A percentile compares a stretch with the other conserved stretches of the same genome.
These are phyloP conservation scores for Senna tora DNA, from an alignment of 306 rosid genomes.

Conservation along the genomic window DNA sequence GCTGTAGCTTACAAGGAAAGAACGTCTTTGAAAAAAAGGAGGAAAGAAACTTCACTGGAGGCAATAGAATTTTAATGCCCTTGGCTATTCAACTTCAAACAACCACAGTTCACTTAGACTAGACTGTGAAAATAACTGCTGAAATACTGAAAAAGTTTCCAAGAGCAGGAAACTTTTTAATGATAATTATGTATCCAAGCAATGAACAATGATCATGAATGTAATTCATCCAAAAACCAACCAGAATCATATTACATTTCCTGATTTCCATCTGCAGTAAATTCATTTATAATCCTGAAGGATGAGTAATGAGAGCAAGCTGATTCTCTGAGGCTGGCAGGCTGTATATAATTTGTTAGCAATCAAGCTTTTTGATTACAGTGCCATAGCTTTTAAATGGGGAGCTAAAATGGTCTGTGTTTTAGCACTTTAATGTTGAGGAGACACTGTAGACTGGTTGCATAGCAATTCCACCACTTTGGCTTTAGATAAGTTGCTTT, in stretches of 20 bases:
- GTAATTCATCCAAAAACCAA: slow-evolving; percentile 27
- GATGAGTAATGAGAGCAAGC: background rate
- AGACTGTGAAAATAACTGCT: background rate
- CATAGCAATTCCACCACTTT: background rate
- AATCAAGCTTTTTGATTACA: slow-evolving; percentile 29
- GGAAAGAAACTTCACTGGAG: slow-evolving; percentile 10
- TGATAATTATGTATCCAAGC: background rate
- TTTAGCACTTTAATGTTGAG: background rate
- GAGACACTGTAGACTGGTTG: background rate
- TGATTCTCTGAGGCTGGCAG: slow-evolving; percentile 9
- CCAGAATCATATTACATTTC: slow-evolving; percentile 1
- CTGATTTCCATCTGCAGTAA: slow-evolving; percentile 8
- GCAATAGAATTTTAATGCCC: slow-evolving; percentile 5
- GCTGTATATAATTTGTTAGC: slow-evolving; percentile 26
- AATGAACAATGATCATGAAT: slow-evolving; percentile 19
- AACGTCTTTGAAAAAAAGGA: background rate
- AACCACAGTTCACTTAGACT: slow-evolving; percentile 28
- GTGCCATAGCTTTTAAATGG: slow-evolving; percentile 8
- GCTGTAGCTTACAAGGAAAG: slow-evolving; percentile 14
- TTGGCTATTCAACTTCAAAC: slow-evolving; percentile 21
- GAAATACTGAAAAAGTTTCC: slow-evolving; percentile 15
- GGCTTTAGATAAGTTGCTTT: slow-evolving; percentile 6
- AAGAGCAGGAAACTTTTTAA: slow-evolving; percentile 12
- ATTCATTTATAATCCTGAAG: background rate
- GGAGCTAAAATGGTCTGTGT: slow-evolving; percentile 27